phyloP scores from a whole-genome alignment of 331 rosid genomes.

The Prunus yedoensis region DNA sequence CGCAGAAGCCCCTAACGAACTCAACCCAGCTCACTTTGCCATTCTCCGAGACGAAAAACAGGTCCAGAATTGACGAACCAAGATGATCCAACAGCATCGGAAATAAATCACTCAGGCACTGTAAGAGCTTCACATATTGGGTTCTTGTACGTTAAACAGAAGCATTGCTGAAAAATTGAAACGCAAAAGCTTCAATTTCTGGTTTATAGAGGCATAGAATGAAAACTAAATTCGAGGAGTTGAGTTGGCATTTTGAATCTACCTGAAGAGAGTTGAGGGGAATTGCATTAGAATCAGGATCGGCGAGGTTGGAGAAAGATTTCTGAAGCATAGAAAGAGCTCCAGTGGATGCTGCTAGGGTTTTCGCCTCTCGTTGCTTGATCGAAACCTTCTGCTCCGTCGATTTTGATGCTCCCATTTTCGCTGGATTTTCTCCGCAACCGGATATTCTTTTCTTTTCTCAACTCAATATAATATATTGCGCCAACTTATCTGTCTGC shows the following conservation, averaged over 20 bases:
- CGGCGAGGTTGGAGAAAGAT: slow-evolving; percentile 62
- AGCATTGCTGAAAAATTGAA: slow-evolving; percentile 51
- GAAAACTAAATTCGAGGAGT: not conserved
- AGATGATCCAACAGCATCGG: slow-evolving; percentile 54
- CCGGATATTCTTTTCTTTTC: not conserved
- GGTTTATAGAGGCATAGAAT: not conserved
- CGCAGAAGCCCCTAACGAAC: slow-evolving; percentile 66
- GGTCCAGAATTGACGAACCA: slow-evolving; percentile 56
- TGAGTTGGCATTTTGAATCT: not conserved
- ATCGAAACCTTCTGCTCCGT: slow-evolving; percentile 41
- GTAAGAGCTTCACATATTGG: slow-evolving; percentile 25
- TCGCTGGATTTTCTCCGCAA: slow-evolving; percentile 21
- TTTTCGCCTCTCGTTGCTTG: slow-evolving; percentile 66
- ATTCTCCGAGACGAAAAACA: slow-evolving; percentile 49
- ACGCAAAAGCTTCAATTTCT: not conserved
- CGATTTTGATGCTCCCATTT: slow-evolving; percentile 81
- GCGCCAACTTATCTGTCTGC: not conserved
- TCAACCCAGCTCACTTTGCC: slow-evolving; percentile 71
- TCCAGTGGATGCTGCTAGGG: slow-evolving; percentile 65
- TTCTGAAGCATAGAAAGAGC: slow-evolving; percentile 73
- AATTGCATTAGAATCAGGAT: slow-evolving; percentile 50
- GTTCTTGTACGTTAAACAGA: slow-evolving; percentile 41
- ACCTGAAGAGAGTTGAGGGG: slow-evolving; percentile 57
- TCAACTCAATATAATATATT: not conserved
- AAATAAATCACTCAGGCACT: slow-evolving; percentile 38